phyloP scores from a whole-genome alignment of 2,329 filamentous ascomycete species.

The Claviceps spartinae region DNA sequence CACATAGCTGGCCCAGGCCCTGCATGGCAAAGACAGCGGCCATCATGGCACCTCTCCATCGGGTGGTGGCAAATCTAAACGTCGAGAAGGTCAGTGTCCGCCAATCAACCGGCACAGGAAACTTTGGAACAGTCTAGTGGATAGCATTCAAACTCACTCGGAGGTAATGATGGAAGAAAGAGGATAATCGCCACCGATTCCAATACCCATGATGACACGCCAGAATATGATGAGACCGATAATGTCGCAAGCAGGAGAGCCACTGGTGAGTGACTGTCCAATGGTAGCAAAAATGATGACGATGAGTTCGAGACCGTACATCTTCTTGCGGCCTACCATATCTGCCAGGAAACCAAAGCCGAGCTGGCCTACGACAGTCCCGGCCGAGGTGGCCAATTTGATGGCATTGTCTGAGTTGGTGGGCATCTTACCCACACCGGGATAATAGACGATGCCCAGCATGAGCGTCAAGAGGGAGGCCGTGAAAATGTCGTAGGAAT shows the following conservation, averaged over 20 bases:
- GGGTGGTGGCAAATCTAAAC: constrained; percentile 55
- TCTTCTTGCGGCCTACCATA: constrained; percentile 57
- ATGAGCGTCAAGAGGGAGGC: constrained; percentile 61
- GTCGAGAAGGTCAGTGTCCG: neutral
- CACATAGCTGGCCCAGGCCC: constrained; percentile 65
- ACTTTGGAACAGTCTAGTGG: neutral
- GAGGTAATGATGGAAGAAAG: constrained; percentile 74
- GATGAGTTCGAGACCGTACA: constrained; percentile 65
- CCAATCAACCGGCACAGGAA: neutral
- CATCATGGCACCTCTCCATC: constrained; percentile 81
- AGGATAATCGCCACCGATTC: constrained; percentile 51
- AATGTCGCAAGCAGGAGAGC: constrained; percentile 48
- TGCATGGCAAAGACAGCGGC: constrained; percentile 79
- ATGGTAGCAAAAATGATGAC: constrained; percentile 69
- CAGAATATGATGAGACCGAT: constrained; percentile 64
- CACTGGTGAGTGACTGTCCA: constrained; percentile 53
- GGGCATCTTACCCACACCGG: constrained; percentile 45
- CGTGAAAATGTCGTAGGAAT: constrained; percentile 74
- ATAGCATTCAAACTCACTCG: constrained; percentile 38
- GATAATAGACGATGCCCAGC: constrained; percentile 67
- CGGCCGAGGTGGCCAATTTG: constrained; percentile 72
- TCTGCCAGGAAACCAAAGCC: constrained; percentile 70
- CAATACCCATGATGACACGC: constrained; percentile 55
- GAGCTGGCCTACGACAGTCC: constrained; percentile 72
- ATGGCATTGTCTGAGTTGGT: constrained; percentile 62